These are phyloP conservation scores for Tetraselmis chui DNA, from an alignment of 139 green algal species.

Conservation along the genomic window DNA sequence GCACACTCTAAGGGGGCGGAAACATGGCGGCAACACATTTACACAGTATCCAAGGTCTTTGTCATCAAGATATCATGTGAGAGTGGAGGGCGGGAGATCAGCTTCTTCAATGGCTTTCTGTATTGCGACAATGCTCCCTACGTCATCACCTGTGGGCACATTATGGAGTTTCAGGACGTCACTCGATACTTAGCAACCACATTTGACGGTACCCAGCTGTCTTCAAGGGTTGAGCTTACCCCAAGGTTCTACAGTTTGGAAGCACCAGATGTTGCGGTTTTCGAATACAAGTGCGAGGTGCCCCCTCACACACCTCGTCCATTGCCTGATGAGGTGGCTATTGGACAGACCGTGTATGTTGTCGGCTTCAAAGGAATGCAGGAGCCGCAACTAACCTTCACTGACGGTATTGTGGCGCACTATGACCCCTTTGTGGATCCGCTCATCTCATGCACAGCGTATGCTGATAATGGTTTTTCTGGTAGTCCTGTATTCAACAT, in stretches of 20 bases:
- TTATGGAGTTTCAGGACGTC: background rate
- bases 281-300: background rate
- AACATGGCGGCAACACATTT: background rate
- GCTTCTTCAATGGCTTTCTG: background rate
- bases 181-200: background rate
- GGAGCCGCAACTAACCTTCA: background rate
- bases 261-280: background rate
- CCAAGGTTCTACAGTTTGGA: background rate
- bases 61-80: conserved; percentile 1
- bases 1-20: background rate
- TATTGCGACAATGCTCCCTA: background rate
- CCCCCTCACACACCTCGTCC: background rate
- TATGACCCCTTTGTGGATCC: background rate
- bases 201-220: background rate
- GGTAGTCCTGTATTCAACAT: background rate
- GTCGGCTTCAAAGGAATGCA: background rate
- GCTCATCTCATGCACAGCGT: background rate
- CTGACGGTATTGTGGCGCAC: background rate
- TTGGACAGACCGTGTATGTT: background rate
- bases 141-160: background rate
- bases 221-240: background rate
- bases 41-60: conserved; percentile 1
- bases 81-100: background rate
- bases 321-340: background rate
- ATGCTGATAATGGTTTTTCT: background rate